These are phyloP conservation scores for Grigorovia yakushimaensis DNA, from an alignment of 805 yeast genomes.

Conservation along the genomic window DNA sequence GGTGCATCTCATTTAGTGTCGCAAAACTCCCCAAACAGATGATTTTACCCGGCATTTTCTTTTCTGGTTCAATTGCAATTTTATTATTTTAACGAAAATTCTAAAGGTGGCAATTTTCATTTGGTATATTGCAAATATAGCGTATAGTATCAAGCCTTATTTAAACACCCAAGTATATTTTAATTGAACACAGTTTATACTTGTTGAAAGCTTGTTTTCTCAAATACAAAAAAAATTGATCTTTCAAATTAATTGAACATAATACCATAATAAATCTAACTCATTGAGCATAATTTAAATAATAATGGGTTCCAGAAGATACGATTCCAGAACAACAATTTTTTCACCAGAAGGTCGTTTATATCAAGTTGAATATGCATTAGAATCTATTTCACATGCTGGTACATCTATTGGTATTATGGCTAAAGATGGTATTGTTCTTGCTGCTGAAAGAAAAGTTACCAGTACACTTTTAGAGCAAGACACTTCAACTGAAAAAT, in stretches of 20 bases:
- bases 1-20: too few relatives aligned
- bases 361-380: constrained; percentile 94
- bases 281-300: too few relatives aligned
- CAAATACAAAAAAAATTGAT: too few relatives aligned
- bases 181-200: too few relatives aligned
- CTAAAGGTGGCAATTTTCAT: not conserved
- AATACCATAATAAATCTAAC: too few relatives aligned
- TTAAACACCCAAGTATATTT: too few relatives aligned
- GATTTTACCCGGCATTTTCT: too few relatives aligned
- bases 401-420: constrained; percentile 95
- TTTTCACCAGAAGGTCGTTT: constrained; percentile 98
- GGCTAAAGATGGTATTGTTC: constrained; percentile 77
- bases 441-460: constrained; percentile 94
- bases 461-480: constrained; percentile 88
- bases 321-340: constrained; percentile 97
- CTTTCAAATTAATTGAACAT: too few relatives aligned
- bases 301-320: constrained; percentile 81
- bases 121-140: not conserved
- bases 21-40: too few relatives aligned
- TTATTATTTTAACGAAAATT: not conserved
- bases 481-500: constrained; percentile 86
- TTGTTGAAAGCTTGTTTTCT: too few relatives aligned
- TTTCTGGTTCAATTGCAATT: too few relatives aligned
- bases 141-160: too few relatives aligned
- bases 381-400: constrained; percentile 95